Base-by-base conservation (phyloP, 2,329 filamentous ascomycete genomes). In the Aspergillus sergii region DNA sequence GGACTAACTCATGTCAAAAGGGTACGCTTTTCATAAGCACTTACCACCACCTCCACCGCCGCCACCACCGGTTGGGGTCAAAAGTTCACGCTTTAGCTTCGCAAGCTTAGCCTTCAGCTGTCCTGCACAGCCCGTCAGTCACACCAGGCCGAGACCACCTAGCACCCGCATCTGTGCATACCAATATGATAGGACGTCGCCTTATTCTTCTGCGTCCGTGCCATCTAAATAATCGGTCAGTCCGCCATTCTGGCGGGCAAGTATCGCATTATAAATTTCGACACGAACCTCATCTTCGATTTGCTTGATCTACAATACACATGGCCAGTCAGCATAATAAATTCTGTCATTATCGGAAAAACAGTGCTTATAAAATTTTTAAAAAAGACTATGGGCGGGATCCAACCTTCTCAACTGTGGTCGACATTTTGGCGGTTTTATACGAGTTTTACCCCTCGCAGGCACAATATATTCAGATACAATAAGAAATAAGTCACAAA, bases 91-190 rank as follows among this genome's bases (percentile, higher is more conserved):
- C 86, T 97, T 98, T 74, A 99, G 86, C 84, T 99, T 99, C 55
- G 95, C 94, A 75, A 99, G 88, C 82, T 99, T 99, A 69, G 95
- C 95, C 83, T 99, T 99, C 71, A 99, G 84, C 82, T 98, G 94
- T 74, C 87, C 86, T 86, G 68, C 66, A 67, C 53, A 58, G 36
- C 34, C 43, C 53, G 64, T 69, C 67, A 73, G 72, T 70, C 58
- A 67, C 61, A 68, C 61, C 51, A n/a, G 16, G 11, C 58, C 45
- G n/a, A 46, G 32, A 54, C 45, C 16, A 11, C 16, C 51, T 28
- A 46, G 28, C 9, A n/a, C 21, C 36, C 11, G 30, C 39, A 21
- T 57, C 16, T 45, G 62, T 59, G 59, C 76, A 66, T 79, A 81
- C 92, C 93, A 80, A 97, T 84, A 86, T 97, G 94, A 80, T 89